phyloP scores from a whole-genome alignment of 202 grass and related monocot genomes.

The Tripidium arundinaceum region DNA sequence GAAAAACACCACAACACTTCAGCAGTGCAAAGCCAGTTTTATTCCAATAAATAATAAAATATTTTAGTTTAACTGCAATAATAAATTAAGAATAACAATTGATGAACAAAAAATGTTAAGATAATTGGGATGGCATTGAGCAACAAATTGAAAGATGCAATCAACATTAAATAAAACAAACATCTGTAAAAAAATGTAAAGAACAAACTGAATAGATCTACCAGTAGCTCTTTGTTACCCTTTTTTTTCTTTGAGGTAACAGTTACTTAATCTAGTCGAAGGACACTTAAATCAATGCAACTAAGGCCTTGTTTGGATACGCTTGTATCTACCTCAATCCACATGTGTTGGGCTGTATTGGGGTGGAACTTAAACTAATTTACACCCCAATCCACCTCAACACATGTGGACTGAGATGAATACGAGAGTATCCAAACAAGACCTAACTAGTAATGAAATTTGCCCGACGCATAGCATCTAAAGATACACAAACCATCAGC shows the following conservation, averaged over 20 bases:
- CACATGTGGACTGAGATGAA: too few species aligned
- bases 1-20: not conserved
- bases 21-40: not conserved
- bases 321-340: too few species aligned
- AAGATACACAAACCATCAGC: not conserved
- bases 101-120: not conserved
- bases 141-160: not conserved
- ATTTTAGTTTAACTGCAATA: not conserved
- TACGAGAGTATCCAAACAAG: too few species aligned
- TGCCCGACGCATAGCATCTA: conserved; percentile 11
- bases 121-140: conserved; percentile 8
- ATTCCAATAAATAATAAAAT: not conserved
- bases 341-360: too few species aligned
- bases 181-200: not conserved
- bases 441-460: conserved; percentile 5
- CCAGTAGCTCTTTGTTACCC: not conserved
- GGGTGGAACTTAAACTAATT: too few species aligned
- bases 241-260: not conserved
- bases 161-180: not conserved
- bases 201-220: not conserved
- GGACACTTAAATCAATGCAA: not conserved
- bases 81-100: conserved; percentile 9
- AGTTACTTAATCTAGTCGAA: conserved; percentile 9
- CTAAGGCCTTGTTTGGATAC: too few species aligned
- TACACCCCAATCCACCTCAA: too few species aligned